phyloP scores from a whole-genome alignment of 164 flowering plant species.

The Magnolia kwangsiensis region DNA sequence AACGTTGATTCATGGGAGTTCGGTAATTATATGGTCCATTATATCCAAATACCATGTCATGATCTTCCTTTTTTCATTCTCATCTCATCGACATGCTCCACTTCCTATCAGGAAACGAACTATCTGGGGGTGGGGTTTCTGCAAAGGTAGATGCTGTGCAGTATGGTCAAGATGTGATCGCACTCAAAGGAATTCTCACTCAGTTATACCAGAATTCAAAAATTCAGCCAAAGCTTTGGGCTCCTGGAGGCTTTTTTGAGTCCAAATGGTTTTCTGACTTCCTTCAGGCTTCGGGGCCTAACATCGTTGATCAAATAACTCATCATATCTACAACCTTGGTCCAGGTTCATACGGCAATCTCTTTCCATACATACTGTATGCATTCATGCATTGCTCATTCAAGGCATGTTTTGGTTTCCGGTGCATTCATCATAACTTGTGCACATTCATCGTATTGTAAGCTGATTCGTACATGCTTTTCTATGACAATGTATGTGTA shows the following conservation, averaged over 20 bases:
- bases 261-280: constrained; percentile 45
- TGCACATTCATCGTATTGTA: background rate
- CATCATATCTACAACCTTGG: constrained; percentile 80
- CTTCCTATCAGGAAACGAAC: constrained; percentile 55
- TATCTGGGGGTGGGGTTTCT: constrained; percentile 40
- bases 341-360: constrained; percentile 30
- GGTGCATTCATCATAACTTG: background rate
- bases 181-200: constrained; percentile 30
- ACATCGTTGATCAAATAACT: constrained; percentile 45
- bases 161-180: constrained; percentile 46
- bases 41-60: background rate
- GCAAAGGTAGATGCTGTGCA: constrained; percentile 42
- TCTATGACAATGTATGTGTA: background rate
- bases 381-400: background rate
- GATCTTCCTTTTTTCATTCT: background rate
- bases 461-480: no score
- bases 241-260: constrained; percentile 65
- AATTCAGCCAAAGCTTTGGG: constrained; percentile 38
- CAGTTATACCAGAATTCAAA: constrained; percentile 30
- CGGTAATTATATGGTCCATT: constrained; percentile 31
- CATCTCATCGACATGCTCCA: background rate
- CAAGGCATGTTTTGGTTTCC: background rate
- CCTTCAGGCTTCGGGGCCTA: constrained; percentile 40
- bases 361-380: background rate
- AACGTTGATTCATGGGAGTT: constrained; percentile 59